A percentile compares a stretch with the other conserved stretches of the same genome.
These are phyloP conservation scores for Aureobasidium vineae DNA, from an alignment of 2,329 filamentous ascomycete genomes.

Conservation along the genomic window DNA sequence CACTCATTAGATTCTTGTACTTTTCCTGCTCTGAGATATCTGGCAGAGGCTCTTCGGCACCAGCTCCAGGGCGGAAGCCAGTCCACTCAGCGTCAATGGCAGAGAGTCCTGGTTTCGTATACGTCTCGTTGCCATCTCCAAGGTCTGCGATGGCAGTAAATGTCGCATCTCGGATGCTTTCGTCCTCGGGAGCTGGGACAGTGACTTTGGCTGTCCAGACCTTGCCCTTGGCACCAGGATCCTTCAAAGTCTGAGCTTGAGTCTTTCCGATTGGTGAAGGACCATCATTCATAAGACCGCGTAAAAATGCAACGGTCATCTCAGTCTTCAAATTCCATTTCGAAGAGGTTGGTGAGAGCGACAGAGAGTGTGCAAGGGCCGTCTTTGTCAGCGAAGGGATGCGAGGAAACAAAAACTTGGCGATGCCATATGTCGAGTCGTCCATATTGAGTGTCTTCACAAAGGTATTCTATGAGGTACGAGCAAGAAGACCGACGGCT, in stretches of 20 bases:
- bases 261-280: slow-evolving; percentile 57
- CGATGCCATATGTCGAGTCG: slow-evolving; percentile 29
- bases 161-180: slow-evolving; percentile 55
- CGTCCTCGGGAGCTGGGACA: slow-evolving; percentile 55
- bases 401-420: slow-evolving; percentile 52
- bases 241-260: slow-evolving; percentile 63
- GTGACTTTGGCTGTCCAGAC: slow-evolving; percentile 77
- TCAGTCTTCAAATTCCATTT: slow-evolving; percentile 79
- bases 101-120: slow-evolving; percentile 52
- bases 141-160: slow-evolving; percentile 58
- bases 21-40: slow-evolving; percentile 61
- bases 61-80: slow-evolving; percentile 61
- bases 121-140: slow-evolving; percentile 44
- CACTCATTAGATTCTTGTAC: slow-evolving; percentile 65
- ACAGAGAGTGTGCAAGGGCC: slow-evolving; percentile 62
- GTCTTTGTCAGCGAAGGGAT: slow-evolving; percentile 63
- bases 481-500: not conserved
- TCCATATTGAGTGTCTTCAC: slow-evolving; percentile 30
- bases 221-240: slow-evolving; percentile 69
- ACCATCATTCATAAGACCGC: slow-evolving; percentile 57
- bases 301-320: slow-evolving; percentile 69
- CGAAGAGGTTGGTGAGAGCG: slow-evolving; percentile 65
- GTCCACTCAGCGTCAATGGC: slow-evolving; percentile 74
- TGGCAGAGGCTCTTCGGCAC: slow-evolving; percentile 53
- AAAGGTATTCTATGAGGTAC: not conserved